These are phyloP conservation scores for Starmerella asiatica DNA, from an alignment of 805 yeast species.

Conservation along the genomic window DNA sequence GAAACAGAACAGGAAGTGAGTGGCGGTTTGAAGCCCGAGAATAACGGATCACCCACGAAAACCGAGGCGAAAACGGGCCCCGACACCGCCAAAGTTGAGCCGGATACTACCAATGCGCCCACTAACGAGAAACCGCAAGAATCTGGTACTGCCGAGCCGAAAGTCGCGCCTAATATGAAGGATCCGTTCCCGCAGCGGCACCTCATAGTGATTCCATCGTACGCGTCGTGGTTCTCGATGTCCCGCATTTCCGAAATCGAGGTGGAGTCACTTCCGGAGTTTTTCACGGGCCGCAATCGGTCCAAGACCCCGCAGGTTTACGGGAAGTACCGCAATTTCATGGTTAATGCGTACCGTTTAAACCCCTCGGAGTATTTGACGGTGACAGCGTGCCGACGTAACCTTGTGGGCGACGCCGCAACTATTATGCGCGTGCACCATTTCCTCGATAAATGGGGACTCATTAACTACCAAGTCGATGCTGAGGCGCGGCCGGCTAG, in stretches of 20 bases:
- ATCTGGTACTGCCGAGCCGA: too few species aligned
- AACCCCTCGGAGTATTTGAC: slow-evolving; percentile 85
- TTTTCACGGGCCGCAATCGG: slow-evolving; percentile 45
- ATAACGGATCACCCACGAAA: neutral
- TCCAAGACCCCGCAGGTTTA: slow-evolving; percentile 77
- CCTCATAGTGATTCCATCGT: slow-evolving; percentile 74
- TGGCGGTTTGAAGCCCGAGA: slow-evolving; percentile 1
- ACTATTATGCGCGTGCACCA: slow-evolving; percentile 72
- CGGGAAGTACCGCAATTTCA: slow-evolving; percentile 70
- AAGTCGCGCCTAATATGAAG: neutral
- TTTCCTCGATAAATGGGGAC: slow-evolving; percentile 82
- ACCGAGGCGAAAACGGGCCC: too few species aligned
- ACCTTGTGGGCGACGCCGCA: slow-evolving; percentile 83
- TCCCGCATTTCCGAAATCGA: slow-evolving; percentile 63
- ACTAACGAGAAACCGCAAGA: too few species aligned
- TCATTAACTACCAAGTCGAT: slow-evolving; percentile 83
- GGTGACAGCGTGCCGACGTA: slow-evolving; percentile 80
- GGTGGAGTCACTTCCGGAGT: slow-evolving; percentile 74
- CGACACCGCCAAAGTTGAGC: too few species aligned
- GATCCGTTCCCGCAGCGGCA: slow-evolving; percentile 49
- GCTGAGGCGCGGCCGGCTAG: slow-evolving; percentile 53
- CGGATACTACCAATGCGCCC: too few species aligned
- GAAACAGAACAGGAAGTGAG: neutral
- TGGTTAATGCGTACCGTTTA: slow-evolving; percentile 74
- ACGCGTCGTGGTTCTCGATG: slow-evolving; percentile 74